Conservation (phyloP, 306 rosid species). For the Benincasa hispida region DNA sequence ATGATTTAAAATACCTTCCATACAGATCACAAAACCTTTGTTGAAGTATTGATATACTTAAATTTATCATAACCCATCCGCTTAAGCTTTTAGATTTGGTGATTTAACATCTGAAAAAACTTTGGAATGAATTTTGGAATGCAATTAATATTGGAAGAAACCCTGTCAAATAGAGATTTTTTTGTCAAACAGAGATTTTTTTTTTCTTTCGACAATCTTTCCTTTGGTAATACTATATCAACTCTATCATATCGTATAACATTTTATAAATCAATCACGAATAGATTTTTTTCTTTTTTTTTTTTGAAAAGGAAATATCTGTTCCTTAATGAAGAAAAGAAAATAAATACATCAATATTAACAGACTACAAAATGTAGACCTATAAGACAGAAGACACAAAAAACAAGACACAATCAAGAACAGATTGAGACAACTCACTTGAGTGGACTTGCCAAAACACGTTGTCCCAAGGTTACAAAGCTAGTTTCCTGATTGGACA, state of each 20-base stretch:
- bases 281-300: no score
- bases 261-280: not conserved
- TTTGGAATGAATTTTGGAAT: no score
- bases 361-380: no score
- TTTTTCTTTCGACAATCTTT: no score
- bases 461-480: slow-evolving; percentile 96
- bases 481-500: slow-evolving; percentile 99
- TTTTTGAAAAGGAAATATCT: no score
- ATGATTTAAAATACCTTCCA: not conserved
- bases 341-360: no score
- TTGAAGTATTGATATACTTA: not conserved
- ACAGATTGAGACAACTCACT: slow-evolving; percentile 40
- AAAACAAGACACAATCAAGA: not conserved
- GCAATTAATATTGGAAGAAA: no score
- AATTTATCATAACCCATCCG: not conserved
- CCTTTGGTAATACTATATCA: no score
- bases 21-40: not conserved
- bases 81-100: not conserved
- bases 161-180: no score
- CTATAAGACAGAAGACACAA: no score
- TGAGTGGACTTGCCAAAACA: slow-evolving; percentile 78
- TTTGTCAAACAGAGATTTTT: no score
- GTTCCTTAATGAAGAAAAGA: no score
- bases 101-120: not conserved
- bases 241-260: not conserved